These are phyloP conservation scores for Podaxis rugospora DNA, from an alignment of 768 basidiomycete genomes.

Conservation along the genomic window DNA sequence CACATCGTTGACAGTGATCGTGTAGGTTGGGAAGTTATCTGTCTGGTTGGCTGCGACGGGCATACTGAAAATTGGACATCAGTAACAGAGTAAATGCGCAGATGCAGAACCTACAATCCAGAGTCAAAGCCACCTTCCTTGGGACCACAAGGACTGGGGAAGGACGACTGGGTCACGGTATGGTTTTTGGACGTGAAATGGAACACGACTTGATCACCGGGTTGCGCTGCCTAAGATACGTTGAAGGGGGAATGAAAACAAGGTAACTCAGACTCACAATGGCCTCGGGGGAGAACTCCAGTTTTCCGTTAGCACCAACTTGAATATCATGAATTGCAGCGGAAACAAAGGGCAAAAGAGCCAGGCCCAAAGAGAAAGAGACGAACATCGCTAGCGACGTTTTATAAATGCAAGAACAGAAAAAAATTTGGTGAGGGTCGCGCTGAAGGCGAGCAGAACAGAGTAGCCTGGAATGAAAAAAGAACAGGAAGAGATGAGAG, in stretches of 20 bases:
- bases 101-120: slow-evolving; percentile 44
- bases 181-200: slow-evolving; percentile 58
- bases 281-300: slow-evolving; percentile 47
- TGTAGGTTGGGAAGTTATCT: slow-evolving; percentile 44
- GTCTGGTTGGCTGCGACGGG: slow-evolving; percentile 50
- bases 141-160: slow-evolving; percentile 48
- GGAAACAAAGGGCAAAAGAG: slow-evolving; percentile 44
- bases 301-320: slow-evolving; percentile 42
- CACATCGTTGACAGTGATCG: slow-evolving; percentile 46
- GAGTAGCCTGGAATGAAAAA: slow-evolving; percentile 13
- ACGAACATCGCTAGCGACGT: slow-evolving; percentile 42
- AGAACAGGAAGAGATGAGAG: slow-evolving; percentile 22
- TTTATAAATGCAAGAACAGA: slow-evolving; percentile 25
- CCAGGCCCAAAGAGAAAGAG: slow-evolving; percentile 42
- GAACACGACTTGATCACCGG: slow-evolving; percentile 60
- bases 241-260: neutral
- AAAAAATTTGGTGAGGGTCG: slow-evolving; percentile 22
- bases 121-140: slow-evolving; percentile 51
- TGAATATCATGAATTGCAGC: slow-evolving; percentile 48
- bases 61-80: slow-evolving; percentile 28
- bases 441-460: slow-evolving; percentile 20
- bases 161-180: slow-evolving; percentile 47
- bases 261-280: slow-evolving; percentile 33
- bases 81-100: slow-evolving; percentile 8
- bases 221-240: slow-evolving; percentile 33